phyloP scores from a whole-genome alignment of 169 alveolate genomes.

The Eimeria acervulina region DNA sequence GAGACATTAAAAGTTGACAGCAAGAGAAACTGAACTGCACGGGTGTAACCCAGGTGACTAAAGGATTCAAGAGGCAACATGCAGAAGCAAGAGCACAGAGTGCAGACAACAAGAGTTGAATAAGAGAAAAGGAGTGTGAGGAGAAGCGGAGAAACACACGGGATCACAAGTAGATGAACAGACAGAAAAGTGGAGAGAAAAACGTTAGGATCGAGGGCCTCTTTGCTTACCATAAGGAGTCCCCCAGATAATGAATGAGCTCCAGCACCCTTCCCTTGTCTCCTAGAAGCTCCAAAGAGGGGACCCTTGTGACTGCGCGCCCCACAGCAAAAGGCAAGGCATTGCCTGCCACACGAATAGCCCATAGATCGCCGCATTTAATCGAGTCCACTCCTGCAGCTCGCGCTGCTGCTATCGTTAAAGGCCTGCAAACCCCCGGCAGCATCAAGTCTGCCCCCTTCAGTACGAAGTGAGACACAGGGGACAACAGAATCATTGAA shows the following conservation, averaged over 20 bases:
- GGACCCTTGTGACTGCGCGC: constrained; percentile 46
- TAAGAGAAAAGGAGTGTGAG: neutral
- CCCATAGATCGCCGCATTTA: constrained; percentile 16
- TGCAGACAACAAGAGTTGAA: no score
- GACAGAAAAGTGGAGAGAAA: no score
- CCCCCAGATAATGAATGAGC: constrained; percentile 64
- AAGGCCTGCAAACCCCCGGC: constrained; percentile 74
- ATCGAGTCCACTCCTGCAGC: neutral
- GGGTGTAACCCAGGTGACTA: no score
- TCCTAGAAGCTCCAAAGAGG: constrained; percentile 54
- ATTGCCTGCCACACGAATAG: constrained; percentile 71
- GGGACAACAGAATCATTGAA: constrained; percentile 51
- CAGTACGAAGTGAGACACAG: constrained; percentile 72
- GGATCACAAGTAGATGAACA: no score
- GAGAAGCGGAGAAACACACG: no score
- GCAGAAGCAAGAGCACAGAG: no score
- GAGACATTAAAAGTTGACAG: no score
- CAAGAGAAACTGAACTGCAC: no score
- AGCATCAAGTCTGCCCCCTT: constrained; percentile 83
- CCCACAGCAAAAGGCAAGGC: constrained; percentile 81
- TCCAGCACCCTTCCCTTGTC: constrained; percentile 79
- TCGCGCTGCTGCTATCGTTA: constrained; percentile 23
- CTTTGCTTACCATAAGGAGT: constrained; percentile 73
- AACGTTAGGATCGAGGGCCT: no score
- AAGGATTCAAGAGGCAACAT: no score